Base-by-base conservation (phyloP, 108 stramenopile genomes). In the Skeletonema costatum region DNA sequence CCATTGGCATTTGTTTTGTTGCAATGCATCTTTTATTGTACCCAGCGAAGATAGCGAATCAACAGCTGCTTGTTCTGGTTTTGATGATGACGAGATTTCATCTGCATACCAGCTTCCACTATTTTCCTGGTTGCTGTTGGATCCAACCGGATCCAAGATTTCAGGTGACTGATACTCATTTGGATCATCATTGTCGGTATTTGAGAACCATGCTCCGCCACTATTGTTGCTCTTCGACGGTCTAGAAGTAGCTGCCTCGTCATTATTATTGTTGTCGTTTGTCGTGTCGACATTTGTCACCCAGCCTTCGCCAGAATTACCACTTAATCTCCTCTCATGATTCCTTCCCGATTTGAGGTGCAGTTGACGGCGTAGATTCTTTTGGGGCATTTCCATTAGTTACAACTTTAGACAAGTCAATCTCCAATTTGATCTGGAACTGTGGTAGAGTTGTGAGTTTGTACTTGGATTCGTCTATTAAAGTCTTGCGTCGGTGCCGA, bases 391-490 rank as follows among this genome's bases (percentile, higher is more conserved):
- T 31, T 17, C 53, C 73, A 31, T 41, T 39, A 5, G 39, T 25
- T 25, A 66, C 75, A 32, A 59, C 66, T 8, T 51, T 64, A 30
- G 68, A 69, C 50, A 77, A 25, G 44, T 77, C 76, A 64, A 77
- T 32, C 33, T 69, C 61, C 12, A 77, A 68, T 53, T 70, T 41
- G 12, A 77, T 38, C 35, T 70, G 62, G 44, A 77, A 77, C 8
- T 48, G 33, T 2, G 76, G 76, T 68, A 77, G 62, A 62, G 68
- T 58, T 48, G 53, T 61, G 62, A 77, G 68, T 62, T 77, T 77
- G 50, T 77, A 77, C 25, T 66, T 66, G 65, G 65, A 29, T 56
- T 56, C 53, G 7, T 56, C 21, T 7, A 25, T n/a, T 25, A 10
- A 2, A 25, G 21, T 56, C 2, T 21, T 51, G 50, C 50, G 50